Evolutionary conservation across 78 protist genomes (phyloP), one percentile per base, ranked within the genome.

Genomic region (Cavenderia fasciculata): DNA sequence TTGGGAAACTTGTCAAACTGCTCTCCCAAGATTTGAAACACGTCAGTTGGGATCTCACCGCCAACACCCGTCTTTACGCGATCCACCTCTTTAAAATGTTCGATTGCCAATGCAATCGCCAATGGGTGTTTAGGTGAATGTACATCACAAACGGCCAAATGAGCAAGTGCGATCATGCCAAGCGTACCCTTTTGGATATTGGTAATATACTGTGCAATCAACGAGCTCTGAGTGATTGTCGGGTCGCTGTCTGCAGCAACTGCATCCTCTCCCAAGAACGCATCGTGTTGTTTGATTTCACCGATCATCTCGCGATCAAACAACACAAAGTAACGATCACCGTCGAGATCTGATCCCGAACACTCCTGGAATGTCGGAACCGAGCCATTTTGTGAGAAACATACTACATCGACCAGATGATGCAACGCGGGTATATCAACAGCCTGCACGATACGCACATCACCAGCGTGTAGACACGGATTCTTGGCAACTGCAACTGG

Each of bases 401-500:
- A 49, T 2, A 86, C 27, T 3, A 90, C 74, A 70, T 72, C 63
- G 1, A 14, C 7, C 27, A 31, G 11, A 25, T 86, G 11, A 27
- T 38, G n/a, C 3, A 92, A 29, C 19, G 14, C 23, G 12, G 33
- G 63, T 4, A 18, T 36, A 47, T 92, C 47, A 12, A 84, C 78
- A 2, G 92, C 95, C n/a, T 40, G 19, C 34, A 92, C 10, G 29
- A 93, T 34, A 47, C 94, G 10, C 5, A 92, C 59, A 43, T 93
- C 95, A 29, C 95, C 95, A 34, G 94, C 87, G 59, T 88, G 94
- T 21, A 78, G 27, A 84, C 95, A 93, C 3, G 95, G 95, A 59
- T 66, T 77, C 56, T 87, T 93, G 14, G 46, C 18, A 4, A 93
- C 89, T 21, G 51, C 54, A 7, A 93, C 89, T 0, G 23, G 4